These are phyloP conservation scores for Pichia membranifaciens DNA, from an alignment of 805 yeast species.

Conservation along the genomic window DNA sequence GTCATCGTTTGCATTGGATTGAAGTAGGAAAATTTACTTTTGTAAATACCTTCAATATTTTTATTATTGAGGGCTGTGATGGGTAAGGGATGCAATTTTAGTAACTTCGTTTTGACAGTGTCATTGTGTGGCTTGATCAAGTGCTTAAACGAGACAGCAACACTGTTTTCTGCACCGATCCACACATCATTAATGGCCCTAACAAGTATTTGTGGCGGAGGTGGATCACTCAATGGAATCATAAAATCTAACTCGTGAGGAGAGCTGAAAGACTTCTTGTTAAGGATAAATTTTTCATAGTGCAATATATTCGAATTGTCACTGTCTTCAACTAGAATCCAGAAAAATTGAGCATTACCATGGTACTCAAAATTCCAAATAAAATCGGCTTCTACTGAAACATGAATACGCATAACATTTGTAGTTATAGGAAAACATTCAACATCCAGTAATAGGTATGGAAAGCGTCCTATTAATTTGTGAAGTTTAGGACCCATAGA, in stretches of 20 bases:
- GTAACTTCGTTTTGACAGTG: slow-evolving; percentile 73
- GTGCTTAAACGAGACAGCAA: slow-evolving; percentile 82
- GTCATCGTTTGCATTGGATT: slow-evolving; percentile 99
- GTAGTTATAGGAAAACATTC: slow-evolving; percentile 86
- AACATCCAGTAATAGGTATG: slow-evolving; percentile 65
- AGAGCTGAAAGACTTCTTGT: slow-evolving; percentile 46
- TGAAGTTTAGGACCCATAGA: slow-evolving; percentile 64
- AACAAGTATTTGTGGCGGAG: slow-evolving; percentile 84
- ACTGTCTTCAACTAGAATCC: slow-evolving; percentile 90
- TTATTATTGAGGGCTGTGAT: slow-evolving; percentile 68
- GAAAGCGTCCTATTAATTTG: slow-evolving; percentile 63
- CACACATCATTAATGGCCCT: slow-evolving; percentile 78
- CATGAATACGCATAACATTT: slow-evolving; percentile 77
- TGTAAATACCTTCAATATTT: slow-evolving; percentile 63
- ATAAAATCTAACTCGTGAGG: slow-evolving; percentile 80
- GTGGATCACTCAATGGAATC: slow-evolving; percentile 83
- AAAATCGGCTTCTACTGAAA: slow-evolving; percentile 67
- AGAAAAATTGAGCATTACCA: slow-evolving; percentile 79
- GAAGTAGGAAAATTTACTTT: slow-evolving; percentile 68
- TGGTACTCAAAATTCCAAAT: slow-evolving; percentile 79
- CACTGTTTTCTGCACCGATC: slow-evolving; percentile 78
- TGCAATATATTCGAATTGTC: slow-evolving; percentile 70
- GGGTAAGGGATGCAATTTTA: slow-evolving; percentile 83
- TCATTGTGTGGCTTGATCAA: slow-evolving; percentile 84
- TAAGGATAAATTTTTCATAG: slow-evolving; percentile 71